Base-by-base conservation (phyloP, 2,329 filamentous ascomycete genomes). In the Ilyonectria mors-panacis region DNA sequence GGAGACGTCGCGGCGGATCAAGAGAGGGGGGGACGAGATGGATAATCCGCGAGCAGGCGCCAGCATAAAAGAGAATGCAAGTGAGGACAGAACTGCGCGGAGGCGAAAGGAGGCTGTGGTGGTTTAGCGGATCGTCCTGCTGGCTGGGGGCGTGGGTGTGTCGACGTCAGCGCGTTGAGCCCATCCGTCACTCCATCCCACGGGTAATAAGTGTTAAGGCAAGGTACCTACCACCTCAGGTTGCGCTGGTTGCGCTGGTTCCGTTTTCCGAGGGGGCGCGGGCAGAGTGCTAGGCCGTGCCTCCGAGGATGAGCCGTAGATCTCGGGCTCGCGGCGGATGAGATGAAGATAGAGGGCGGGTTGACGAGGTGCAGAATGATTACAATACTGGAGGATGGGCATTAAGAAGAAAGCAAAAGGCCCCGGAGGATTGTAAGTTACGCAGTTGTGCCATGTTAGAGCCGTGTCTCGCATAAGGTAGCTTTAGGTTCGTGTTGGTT, bases 141-240 rank as follows among this genome's bases (percentile, higher is more conserved):
- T 79, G 76, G 78, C 44, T 64, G 37, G 54, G 54, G 64, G 76
- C 76, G 78, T 73, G 79, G 75, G 81, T 68, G 72, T 77, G 80
- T 80, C 83, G 82, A 86, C 84, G 84, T 86, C 84, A 86, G 83
- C 82, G 84, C 82, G 83, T 61, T 70, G 63, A 69, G 54, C 66
- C 62, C 62, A 65, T 71, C 68, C 72, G 71, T 75, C 71, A 65
- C 65, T 73, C 71, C 60, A 74, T 68, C 66, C 59, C 66, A 73
- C 55, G 55, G 48, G 45, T 59, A 59, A 55, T 42, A 37, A 48
- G 56, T 45, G 55, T 45, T 54, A 57, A 53, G 17, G 39, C 47
- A 59, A 53, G 54, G 61, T 45, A 59, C 55, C 37, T 42, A 42
- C 39, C 39, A 64, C 62, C 45, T 57, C 54, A 17, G 30, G 42